Evolutionary conservation across 208 protist species (phyloP), one percentile per base, ranked within the genome.

Genomic region (Paratrypanosoma confusum): DNA sequence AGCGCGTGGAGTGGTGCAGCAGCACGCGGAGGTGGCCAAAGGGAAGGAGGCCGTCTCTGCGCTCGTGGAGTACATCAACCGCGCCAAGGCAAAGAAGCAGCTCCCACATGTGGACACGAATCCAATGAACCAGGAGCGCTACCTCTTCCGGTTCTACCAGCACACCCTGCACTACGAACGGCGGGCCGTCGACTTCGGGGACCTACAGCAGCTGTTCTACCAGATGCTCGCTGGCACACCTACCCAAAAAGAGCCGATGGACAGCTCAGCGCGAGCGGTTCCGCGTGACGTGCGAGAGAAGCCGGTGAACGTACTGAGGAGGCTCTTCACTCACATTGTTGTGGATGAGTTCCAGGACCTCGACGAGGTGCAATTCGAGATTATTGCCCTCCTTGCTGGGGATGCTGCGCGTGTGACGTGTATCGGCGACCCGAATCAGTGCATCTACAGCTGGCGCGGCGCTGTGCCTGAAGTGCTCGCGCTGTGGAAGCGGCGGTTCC

Each of bases 271-370:
- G n/a, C n/a, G n/a, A n/a, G n/a, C n/a, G n/a, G n/a, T n/a, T n/a
- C n/a, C n/a, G n/a, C n/a, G n/a, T n/a, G n/a, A n/a, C n/a, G n/a
- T n/a, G n/a, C n/a, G n/a, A n/a, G n/a, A n/a, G n/a, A n/a, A n/a
- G n/a, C n/a, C n/a, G n/a, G n/a, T n/a, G n/a, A n/a, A 34, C 29
- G n/a, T 34, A 14, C 29, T n/a, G n/a, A n/a, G 60, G 5, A 23
- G 40, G 1, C 55, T 64, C 20, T 87, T 70, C 61, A 89, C 79
- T 1, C 83, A 93, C 63, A 74, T 89, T 32, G 61, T 93, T 17
- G 79, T 93, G 13, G 83, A 93, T 44, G 83, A 93, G 59, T 88
- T 93, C 32, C 83, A 93, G 43, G 83, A 93, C 48, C 58, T 93
- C 25, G 87, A 87, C 58, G 76, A 86, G 38, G 63, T 93, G 13